A percentile compares a stretch with the other conserved stretches of the same genome.
phyloP scores from a whole-genome alignment of 331 rosid genomes.

The Pyrus hybrid region DNA sequence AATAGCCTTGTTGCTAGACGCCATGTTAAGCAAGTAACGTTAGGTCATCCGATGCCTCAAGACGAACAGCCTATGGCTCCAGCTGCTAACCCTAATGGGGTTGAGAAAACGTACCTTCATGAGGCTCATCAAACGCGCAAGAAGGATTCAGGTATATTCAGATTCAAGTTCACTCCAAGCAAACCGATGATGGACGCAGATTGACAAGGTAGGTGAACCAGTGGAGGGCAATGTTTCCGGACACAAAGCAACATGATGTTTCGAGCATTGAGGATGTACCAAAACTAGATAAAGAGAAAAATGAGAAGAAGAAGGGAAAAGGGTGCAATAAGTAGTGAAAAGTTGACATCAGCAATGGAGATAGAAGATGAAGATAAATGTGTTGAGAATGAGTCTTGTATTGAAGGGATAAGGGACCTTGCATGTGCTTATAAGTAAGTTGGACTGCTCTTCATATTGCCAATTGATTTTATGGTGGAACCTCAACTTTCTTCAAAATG shows the following conservation, averaged over 20 bases:
- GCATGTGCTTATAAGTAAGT: no score
- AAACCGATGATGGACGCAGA: slow-evolving; percentile 1
- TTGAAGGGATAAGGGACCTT: no score
- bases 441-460: fast-evolving
- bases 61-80: background rate
- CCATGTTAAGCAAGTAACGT: background rate
- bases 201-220: background rate
- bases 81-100: background rate
- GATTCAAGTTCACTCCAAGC: slow-evolving; percentile 7
- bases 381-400: no score
- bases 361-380: background rate
- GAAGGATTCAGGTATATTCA: background rate
- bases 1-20: slow-evolving; percentile 11
- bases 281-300: slow-evolving; percentile 10
- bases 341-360: background rate
- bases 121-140: background rate
- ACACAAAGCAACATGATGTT: background rate
- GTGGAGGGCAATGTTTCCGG: background rate
- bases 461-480: no score
- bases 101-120: background rate
- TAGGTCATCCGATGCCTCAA: slow-evolving; percentile 6
- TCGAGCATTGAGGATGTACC: background rate
- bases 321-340: background rate
- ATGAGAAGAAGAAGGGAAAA: slow-evolving; percentile 9
- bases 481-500: no score